Evolutionary conservation across 306 rosid genomes (phyloP), one percentile per base, ranked within the genome.

Genomic region (Neltuma alba): DNA sequence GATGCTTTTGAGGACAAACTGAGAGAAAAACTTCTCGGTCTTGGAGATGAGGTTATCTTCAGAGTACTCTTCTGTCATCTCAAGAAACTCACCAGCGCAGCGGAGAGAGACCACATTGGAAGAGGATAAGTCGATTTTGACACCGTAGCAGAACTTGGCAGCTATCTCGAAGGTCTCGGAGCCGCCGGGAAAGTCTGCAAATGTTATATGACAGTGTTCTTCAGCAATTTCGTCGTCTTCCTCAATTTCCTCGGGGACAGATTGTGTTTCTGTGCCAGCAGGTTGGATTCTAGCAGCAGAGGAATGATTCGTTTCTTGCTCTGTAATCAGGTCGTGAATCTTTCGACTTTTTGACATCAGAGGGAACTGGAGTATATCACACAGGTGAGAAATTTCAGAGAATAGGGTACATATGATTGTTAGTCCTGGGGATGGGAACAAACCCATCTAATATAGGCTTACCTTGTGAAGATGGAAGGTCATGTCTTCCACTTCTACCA

Each of bases 391-490:
- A 62, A 62, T 31, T 62, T 61, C n/a, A 28, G 67, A 30, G 44
- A 62, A 37, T 10, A 70, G 9, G n/a, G n/a, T n/a, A n/a, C n/a
- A n/a, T n/a, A n/a, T n/a, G n/a, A 30, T 55, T 70, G 81, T 74
- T 60, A 12, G 3, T 70, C 69, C 77, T 57, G 52, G 33, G 75
- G 65, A 72, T 54, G 62, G 79, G 76, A 52, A 86, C 20, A 45
- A 38, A 79, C 78, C 62, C 60, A 76, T 10, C 27, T 34, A 16
- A 75, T 30, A 12, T 74, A 33, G 66, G 54, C 75, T 82, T 31
- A 92, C 99, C 99, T 93, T 95, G 79, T 95, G 99, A 9, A 95
- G 98, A 86, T 95, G 98, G 63, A 95, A 95, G 41, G 87, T 63
- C 99, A 95, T 95, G 88, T 93, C 94, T 68, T 84, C 90, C 14